Evolutionary conservation across 2,329 filamentous ascomycete genomes (phyloP).

Genomic region (Fusarium pseudocircinatum): DNA sequence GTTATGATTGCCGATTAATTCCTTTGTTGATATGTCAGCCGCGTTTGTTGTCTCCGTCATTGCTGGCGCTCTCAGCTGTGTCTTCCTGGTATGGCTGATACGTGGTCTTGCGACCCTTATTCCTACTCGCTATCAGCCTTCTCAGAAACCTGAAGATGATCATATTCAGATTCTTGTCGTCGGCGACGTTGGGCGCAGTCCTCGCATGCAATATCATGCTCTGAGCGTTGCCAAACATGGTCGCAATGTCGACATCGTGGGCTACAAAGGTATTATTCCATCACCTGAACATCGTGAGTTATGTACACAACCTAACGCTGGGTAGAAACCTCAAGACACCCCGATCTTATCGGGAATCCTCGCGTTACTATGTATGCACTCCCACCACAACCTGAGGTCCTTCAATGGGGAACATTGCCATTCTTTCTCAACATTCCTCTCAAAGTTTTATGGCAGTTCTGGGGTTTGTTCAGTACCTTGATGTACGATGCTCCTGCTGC

Average conservation of each 20-base stretch:
- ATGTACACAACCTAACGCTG: constrained; percentile 4
- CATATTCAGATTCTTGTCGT: constrained; percentile 86
- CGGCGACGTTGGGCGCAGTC: constrained; percentile 93
- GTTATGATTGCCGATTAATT: constrained; percentile 12
- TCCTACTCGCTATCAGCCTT: constrained; percentile 50
- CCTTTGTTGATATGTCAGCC: constrained; percentile 29
- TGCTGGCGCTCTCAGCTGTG: constrained; percentile 48
- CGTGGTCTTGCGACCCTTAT: constrained; percentile 38
- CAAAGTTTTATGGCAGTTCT: constrained; percentile 87
- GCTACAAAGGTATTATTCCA: constrained; percentile 74
- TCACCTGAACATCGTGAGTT: background rate
- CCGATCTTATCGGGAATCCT: constrained; percentile 75
- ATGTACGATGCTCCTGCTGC: constrained; percentile 78
- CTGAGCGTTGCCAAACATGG: constrained; percentile 88
- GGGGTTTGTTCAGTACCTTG: constrained; percentile 75
- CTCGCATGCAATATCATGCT: constrained; percentile 98
- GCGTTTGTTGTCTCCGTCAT: constrained; percentile 49
- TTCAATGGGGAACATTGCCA: constrained; percentile 75
- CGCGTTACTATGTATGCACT: constrained; percentile 78
- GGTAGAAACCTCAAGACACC: constrained; percentile 80
- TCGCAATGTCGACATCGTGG: constrained; percentile 83
- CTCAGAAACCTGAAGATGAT: constrained; percentile 50
- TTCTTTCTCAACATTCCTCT: constrained; percentile 83
- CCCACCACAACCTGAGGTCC: constrained; percentile 69
- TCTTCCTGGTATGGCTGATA: constrained; percentile 43